Evolutionary conservation across 2,329 filamentous ascomycete species (phyloP), one percentile per base, ranked within the genome.

Genomic region (Penicillium glabrum): DNA sequence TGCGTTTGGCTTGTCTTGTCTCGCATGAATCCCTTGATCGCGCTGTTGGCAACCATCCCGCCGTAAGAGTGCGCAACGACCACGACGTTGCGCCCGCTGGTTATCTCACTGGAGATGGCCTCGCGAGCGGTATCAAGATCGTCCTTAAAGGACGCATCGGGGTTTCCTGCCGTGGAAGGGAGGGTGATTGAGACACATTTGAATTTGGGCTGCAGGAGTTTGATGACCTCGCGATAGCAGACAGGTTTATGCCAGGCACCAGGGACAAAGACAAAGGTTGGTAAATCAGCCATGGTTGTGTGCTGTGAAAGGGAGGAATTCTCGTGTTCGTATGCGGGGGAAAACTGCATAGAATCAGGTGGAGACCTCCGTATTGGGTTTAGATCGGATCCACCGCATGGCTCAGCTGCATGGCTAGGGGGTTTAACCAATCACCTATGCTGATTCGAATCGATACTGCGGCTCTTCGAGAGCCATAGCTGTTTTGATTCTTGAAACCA

Each of bases 11-110:
- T 49, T 39, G 55, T 47, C 1, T 19, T 54, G 50, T 13, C 65
- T 56, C 29, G 57, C 0, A 78, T 67, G 49, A 82, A 69, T 7
- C 72, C 78, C 57, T 77, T 78, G 62, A 82, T 67, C 2, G 79
- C 78, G 59, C 79, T 81, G 59, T 69, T 71, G 44, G 76, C 79
- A 1, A 80, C 76, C 43, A 77, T 70, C 23, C 80, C 80, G 29
- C 80, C 80, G 54, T 81, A 83, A 0, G 80, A 82, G 65, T 83
- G 80, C 1, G 72, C 75, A 3, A 81, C 63, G 5, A 83, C 69
- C 3, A 83, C 68, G 2, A 83, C 80, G 53, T 83, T 66, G 23
- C 63, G 69, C 1, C 77, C 77, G 8, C 69, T 57, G 1, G 48
- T 56, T 3, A 69, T 77, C 46, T 81, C 76, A 5, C 47, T 53